Conservation (phyloP, 768 basidiomycete genomes). For the Termitomyces sp. region DNA sequence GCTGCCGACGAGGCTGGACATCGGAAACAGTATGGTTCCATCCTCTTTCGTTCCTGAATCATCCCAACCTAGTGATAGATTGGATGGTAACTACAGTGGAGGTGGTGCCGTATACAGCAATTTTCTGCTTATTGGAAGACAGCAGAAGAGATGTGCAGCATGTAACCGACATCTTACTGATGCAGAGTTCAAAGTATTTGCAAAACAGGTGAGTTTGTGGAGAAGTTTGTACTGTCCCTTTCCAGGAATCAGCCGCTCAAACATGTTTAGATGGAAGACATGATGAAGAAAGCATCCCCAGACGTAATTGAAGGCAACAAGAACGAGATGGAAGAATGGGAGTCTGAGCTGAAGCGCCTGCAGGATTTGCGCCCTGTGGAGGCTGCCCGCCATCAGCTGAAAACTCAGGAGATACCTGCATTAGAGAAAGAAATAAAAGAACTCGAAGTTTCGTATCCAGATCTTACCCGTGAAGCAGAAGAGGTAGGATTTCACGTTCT, state of each 20-base stretch:
- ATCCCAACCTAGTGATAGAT: conserved; percentile 15
- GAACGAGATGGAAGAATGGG: conserved; percentile 56
- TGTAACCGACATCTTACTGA: conserved; percentile 70
- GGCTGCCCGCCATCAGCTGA: conserved; percentile 48
- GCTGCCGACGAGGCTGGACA: conserved; percentile 37
- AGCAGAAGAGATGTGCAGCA: conserved; percentile 64
- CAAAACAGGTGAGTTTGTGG: conserved; percentile 56
- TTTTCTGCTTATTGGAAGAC: conserved; percentile 52
- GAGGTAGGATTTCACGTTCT: conserved; percentile 38
- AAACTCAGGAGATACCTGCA: conserved; percentile 56
- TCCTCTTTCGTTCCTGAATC: background rate
- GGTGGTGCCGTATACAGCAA: conserved; percentile 43
- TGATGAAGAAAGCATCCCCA: conserved; percentile 52
- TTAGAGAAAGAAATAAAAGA: conserved; percentile 57
- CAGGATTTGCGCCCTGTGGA: conserved; percentile 59
- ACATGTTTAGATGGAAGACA: conserved; percentile 49
- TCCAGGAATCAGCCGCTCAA: background rate
- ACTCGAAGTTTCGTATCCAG: conserved; percentile 51
- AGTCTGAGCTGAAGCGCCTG: conserved; percentile 46
- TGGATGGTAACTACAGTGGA: conserved; percentile 23
- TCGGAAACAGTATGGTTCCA: conserved; percentile 35
- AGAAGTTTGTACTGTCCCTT: conserved; percentile 20
- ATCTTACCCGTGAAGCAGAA: conserved; percentile 49
- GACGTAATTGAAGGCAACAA: conserved; percentile 38
- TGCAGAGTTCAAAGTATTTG: conserved; percentile 49